Percentiles rank a stretch among this genome's conserved stretches.
Conservation (phyloP, 108 stramenopile species). For the Stephanodiscus minutulus region DNA sequence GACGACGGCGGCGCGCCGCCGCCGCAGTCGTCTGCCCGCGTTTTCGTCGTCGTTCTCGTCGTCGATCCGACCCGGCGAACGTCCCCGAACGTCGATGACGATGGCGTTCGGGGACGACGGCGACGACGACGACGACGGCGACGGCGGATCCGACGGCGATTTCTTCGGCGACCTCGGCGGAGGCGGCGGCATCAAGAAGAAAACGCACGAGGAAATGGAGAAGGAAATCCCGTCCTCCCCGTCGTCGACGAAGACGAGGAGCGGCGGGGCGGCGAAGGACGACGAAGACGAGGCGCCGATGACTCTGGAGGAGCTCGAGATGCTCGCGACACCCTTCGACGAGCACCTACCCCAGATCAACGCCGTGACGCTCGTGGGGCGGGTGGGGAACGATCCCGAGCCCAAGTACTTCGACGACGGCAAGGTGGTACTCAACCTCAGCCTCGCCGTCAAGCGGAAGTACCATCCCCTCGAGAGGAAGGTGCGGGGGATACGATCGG, state of each 20-base stretch:
- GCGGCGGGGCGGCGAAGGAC: constrained; percentile 14
- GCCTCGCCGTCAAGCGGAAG: constrained; percentile 81
- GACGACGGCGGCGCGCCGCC: too few relatives aligned
- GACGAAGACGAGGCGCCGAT: constrained; percentile 24
- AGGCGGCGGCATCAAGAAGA: too few relatives aligned
- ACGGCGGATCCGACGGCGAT: background rate
- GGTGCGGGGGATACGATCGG: constrained; percentile 58
- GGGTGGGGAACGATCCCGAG: constrained; percentile 81
- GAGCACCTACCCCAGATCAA: constrained; percentile 79
- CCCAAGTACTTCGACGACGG: constrained; percentile 89
- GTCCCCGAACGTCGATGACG: background rate
- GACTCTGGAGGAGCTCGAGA: constrained; percentile 44
- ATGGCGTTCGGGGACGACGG: background rate
- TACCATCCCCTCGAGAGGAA: constrained; percentile 83
- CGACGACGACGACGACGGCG: background rate
- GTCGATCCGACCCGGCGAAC: too few relatives aligned
- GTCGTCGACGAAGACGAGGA: background rate
- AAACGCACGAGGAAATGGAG: too few relatives aligned
- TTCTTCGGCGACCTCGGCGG: background rate
- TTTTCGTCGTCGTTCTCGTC: background rate
- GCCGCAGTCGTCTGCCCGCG: too few relatives aligned
- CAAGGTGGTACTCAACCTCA: constrained; percentile 85
- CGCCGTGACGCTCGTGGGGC: constrained; percentile 80
- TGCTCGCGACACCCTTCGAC: constrained; percentile 62
- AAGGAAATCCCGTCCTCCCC: too few relatives aligned